These are phyloP conservation scores for Blumeria graminis DNA, from an alignment of 2,329 filamentous ascomycete species.

Conservation along the genomic window DNA sequence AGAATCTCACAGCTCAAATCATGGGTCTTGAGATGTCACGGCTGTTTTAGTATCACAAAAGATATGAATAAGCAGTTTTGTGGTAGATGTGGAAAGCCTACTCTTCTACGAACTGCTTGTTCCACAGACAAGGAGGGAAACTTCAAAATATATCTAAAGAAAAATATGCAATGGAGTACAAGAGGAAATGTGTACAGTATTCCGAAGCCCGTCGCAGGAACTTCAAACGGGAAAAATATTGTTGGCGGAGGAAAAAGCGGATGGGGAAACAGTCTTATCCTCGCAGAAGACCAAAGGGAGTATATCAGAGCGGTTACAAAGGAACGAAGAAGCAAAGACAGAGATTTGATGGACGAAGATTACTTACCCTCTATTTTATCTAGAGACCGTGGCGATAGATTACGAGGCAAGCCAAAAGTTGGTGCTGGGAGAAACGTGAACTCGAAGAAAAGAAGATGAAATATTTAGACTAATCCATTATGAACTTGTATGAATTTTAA, in stretches of 20 bases:
- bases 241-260: slow-evolving; percentile 57
- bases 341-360: slow-evolving; percentile 86
- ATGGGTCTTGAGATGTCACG: slow-evolving; percentile 81
- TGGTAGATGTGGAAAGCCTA: slow-evolving; percentile 67
- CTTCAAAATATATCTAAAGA: slow-evolving; percentile 71
- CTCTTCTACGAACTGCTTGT: slow-evolving; percentile 65
- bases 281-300: slow-evolving; percentile 93
- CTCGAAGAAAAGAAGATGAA: slow-evolving; percentile 36
- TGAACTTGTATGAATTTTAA: not conserved
- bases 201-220: slow-evolving; percentile 69
- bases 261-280: slow-evolving; percentile 64
- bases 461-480: not conserved
- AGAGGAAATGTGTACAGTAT: slow-evolving; percentile 81
- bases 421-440: slow-evolving; percentile 78
- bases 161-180: slow-evolving; percentile 91
- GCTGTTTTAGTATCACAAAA: slow-evolving; percentile 65
- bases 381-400: slow-evolving; percentile 54
- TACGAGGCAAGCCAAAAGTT: slow-evolving; percentile 46
- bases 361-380: slow-evolving; percentile 68
- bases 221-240: slow-evolving; percentile 47
- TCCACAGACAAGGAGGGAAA: slow-evolving; percentile 58
- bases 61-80: slow-evolving; percentile 85
- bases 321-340: slow-evolving; percentile 41
- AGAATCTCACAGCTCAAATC: slow-evolving; percentile 69
- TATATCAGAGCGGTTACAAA: slow-evolving; percentile 40